Evolutionary conservation across 1,284 basidiomycete genomes (phyloP).

Genomic region (Sphagnurus paluster): DNA sequence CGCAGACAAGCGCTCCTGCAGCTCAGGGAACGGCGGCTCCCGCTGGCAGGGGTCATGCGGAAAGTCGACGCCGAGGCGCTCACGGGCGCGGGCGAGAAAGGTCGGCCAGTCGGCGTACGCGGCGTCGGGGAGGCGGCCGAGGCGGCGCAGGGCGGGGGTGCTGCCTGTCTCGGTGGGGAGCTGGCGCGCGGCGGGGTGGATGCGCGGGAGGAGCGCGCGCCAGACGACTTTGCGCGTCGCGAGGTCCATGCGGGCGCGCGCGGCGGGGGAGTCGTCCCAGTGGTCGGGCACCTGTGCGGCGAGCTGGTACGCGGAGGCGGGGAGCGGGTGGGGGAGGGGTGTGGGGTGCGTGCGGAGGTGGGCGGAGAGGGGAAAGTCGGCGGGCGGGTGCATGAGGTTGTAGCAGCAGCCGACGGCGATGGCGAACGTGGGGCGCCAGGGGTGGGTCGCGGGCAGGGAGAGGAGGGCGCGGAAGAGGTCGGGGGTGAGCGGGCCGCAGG

Average conservation of each 20-base stretch:
- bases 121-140: slow-evolving; percentile 47
- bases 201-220: slow-evolving; percentile 50
- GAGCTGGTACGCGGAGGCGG: slow-evolving; percentile 53
- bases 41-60: neutral
- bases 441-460: slow-evolving; percentile 9
- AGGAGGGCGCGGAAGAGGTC: slow-evolving; percentile 39
- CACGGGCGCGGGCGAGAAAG: slow-evolving; percentile 39
- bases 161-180: slow-evolving; percentile 30
- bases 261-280: slow-evolving; percentile 37
- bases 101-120: slow-evolving; percentile 47
- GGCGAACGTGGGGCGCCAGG: slow-evolving; percentile 32
- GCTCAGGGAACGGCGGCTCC: slow-evolving; percentile 14
- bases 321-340: slow-evolving; percentile 21
- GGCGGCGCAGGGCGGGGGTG: slow-evolving; percentile 38
- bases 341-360: slow-evolving; percentile 8
- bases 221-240: slow-evolving; percentile 65
- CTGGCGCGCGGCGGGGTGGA: slow-evolving; percentile 7
- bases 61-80: slow-evolving; percentile 39
- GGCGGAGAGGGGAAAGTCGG: slow-evolving; percentile 38
- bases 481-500: slow-evolving; percentile 45
- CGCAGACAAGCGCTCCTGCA: slow-evolving; percentile 37
- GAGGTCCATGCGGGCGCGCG: slow-evolving; percentile 45
- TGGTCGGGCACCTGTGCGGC: slow-evolving; percentile 48
- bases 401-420: slow-evolving; percentile 47
- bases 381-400: slow-evolving; percentile 36